phyloP scores from a whole-genome alignment of 176 grass and related monocot species.

The Aegilops bicornis region DNA sequence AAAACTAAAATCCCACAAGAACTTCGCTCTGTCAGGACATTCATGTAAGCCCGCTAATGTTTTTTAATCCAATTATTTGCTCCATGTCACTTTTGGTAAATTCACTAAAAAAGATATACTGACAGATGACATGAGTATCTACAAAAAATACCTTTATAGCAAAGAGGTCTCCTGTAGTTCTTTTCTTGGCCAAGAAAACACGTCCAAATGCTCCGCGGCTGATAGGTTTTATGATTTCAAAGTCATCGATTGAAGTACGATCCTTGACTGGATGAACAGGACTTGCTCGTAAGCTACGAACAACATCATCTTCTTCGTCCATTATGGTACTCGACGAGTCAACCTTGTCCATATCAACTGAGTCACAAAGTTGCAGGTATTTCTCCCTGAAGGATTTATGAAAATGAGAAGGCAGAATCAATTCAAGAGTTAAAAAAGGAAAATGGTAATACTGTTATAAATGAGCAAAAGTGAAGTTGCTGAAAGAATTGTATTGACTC shows the following conservation, averaged over 20 bases:
- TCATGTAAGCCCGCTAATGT: not conserved
- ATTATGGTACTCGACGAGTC: conserved; percentile 84
- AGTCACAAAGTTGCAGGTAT: conserved; percentile 95
- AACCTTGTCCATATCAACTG: conserved; percentile 91
- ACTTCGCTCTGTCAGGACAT: not conserved
- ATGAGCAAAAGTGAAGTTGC: not conserved
- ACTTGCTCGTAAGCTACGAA: conserved; percentile 90
- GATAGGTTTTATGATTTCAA: conserved; percentile 99
- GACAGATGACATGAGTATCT: not conserved
- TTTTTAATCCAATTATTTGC: not conserved
- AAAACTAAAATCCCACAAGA: conserved; percentile 2
- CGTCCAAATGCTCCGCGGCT: conserved; percentile 98
- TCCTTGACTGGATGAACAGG: conserved; percentile 95
- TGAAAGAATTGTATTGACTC: not conserved
- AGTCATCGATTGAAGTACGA: conserved; percentile 98
- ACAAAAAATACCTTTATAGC: conserved; percentile 85
- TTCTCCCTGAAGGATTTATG: conserved; percentile 71
- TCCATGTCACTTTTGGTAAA: not conserved
- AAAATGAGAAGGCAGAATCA: conserved; percentile 27
- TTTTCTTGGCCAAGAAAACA: conserved; percentile 99
- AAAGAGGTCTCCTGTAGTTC: conserved; percentile 98
- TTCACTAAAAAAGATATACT: not conserved
- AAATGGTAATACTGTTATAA: conserved; percentile 25
- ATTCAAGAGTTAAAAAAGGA: conserved; percentile 22
- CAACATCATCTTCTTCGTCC: conserved; percentile 98